Percentiles rank a stretch among this genome's conserved stretches.
phyloP scores from a whole-genome alignment of 2,329 filamentous ascomycete species.

The Penicillium sp. region DNA sequence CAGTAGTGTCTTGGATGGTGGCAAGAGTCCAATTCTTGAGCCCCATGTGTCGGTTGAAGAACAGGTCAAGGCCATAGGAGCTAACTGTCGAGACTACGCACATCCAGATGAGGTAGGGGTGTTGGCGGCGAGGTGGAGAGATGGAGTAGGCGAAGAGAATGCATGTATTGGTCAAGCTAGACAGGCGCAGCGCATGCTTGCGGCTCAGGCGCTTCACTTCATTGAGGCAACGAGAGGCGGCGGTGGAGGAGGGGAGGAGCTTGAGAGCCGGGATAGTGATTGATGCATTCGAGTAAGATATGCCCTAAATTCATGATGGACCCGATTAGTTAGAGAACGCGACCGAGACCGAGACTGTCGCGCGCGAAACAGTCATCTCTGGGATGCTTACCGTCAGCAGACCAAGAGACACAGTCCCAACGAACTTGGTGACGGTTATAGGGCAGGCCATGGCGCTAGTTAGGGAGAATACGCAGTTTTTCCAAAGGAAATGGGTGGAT shows the following conservation, averaged over 20 bases:
- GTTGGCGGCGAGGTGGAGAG: constrained; percentile 71
- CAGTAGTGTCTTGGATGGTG: constrained; percentile 46
- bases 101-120: constrained; percentile 90
- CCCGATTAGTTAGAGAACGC: neutral
- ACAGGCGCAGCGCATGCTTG: constrained; percentile 65
- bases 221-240: constrained; percentile 68
- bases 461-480: neutral
- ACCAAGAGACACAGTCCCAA: constrained; percentile 85
- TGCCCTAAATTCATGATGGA: constrained; percentile 59
- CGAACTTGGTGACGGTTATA: constrained; percentile 83
- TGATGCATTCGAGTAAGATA: constrained; percentile 79
- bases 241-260: constrained; percentile 71
- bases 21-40: constrained; percentile 35
- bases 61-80: constrained; percentile 62
- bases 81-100: constrained; percentile 58
- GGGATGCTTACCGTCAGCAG: constrained; percentile 71
- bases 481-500: neutral
- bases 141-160: constrained; percentile 76
- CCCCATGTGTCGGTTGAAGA: constrained; percentile 67
- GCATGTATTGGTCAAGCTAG: constrained; percentile 66
- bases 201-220: constrained; percentile 64
- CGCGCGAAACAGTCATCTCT: neutral
- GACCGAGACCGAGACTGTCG: neutral
- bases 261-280: constrained; percentile 79
- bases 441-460: constrained; percentile 61